A percentile compares a stretch with the other conserved stretches of the same genome.
phyloP scores from a whole-genome alignment of 352 stramenopile species.

The Pythium scleroteichum region DNA sequence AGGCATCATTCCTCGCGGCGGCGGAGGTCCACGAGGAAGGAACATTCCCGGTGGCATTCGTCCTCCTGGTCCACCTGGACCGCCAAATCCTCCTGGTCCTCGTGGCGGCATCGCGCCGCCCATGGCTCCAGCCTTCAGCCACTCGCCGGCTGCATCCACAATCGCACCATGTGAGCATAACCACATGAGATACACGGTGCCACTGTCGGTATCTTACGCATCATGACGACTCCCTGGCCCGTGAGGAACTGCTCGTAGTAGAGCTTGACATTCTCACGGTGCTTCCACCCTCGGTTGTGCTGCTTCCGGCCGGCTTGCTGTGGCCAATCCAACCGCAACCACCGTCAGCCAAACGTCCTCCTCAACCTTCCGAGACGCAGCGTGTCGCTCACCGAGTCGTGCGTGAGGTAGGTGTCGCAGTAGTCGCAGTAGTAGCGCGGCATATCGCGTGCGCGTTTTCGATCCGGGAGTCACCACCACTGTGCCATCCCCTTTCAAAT shows the following conservation, averaged over 20 bases:
- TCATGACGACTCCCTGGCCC: constrained; percentile 78
- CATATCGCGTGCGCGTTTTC: constrained; percentile 42
- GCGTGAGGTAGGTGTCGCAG: constrained; percentile 94
- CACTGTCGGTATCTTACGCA: constrained; percentile 49
- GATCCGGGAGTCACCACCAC: background rate
- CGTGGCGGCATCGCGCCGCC: constrained; percentile 51
- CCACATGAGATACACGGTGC: no score
- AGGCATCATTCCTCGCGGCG: constrained; percentile 73
- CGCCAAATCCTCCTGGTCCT: constrained; percentile 26
- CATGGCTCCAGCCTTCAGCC: constrained; percentile 49
- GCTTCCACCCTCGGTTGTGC: constrained; percentile 95
- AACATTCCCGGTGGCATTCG: constrained; percentile 53
- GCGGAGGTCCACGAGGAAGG: constrained; percentile 53
- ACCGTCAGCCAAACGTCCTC: background rate
- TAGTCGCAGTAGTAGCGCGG: constrained; percentile 95
- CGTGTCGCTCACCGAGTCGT: constrained; percentile 81
- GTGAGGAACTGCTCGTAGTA: constrained; percentile 91
- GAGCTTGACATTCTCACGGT: constrained; percentile 93
- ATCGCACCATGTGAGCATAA: background rate
- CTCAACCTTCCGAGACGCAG: background rate
- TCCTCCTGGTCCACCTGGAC: constrained; percentile 19
- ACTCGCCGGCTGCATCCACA: constrained; percentile 57
- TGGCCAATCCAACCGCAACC: constrained; percentile 4
- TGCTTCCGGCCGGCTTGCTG: constrained; percentile 92
- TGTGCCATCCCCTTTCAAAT: constrained; percentile 14